These are phyloP conservation scores for Populus euphratica DNA, from an alignment of 345 rosid species.

Conservation along the genomic window DNA sequence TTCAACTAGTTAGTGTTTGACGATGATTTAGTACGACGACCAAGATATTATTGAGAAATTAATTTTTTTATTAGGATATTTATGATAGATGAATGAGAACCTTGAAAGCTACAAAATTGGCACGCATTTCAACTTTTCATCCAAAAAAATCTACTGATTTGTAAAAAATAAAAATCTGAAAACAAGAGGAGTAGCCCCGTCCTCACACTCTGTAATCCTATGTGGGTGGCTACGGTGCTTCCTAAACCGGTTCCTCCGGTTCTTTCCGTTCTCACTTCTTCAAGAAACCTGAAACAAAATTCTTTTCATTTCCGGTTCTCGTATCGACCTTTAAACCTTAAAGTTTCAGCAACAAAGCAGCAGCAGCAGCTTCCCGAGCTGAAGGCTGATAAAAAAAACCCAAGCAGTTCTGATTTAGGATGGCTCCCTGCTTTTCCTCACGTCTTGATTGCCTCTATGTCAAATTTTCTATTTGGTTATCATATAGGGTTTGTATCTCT, in stretches of 20 bases:
- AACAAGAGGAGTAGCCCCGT: too few relatives aligned
- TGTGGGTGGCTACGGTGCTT: constrained; percentile 32
- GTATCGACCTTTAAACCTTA: constrained; percentile 18
- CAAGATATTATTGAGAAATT: too few relatives aligned
- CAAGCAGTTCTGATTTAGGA: constrained; percentile 42
- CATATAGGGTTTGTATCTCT: constrained; percentile 55
- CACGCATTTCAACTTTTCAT: too few relatives aligned
- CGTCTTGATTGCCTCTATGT: constrained; percentile 60
- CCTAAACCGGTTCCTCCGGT: constrained; percentile 32
- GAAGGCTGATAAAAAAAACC: constrained; percentile 16
- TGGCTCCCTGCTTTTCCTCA: constrained; percentile 75
- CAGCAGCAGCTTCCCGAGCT: constrained; percentile 16
- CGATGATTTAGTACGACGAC: too few relatives aligned
- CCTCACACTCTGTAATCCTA: background rate
- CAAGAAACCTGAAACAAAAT: constrained; percentile 1
- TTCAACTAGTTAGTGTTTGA: too few relatives aligned
- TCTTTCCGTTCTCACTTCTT: constrained; percentile 3
- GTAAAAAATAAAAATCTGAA: too few relatives aligned
- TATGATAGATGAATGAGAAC: too few relatives aligned
- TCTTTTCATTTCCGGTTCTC: constrained; percentile 12
- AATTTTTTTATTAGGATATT: too few relatives aligned
- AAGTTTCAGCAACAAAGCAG: constrained; percentile 31
- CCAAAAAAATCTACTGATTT: too few relatives aligned
- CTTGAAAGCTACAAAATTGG: too few relatives aligned
- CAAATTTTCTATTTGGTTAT: constrained; percentile 77